Conservation (phyloP, 306 rosid genomes). For the Erythrophleum fordii region DNA sequence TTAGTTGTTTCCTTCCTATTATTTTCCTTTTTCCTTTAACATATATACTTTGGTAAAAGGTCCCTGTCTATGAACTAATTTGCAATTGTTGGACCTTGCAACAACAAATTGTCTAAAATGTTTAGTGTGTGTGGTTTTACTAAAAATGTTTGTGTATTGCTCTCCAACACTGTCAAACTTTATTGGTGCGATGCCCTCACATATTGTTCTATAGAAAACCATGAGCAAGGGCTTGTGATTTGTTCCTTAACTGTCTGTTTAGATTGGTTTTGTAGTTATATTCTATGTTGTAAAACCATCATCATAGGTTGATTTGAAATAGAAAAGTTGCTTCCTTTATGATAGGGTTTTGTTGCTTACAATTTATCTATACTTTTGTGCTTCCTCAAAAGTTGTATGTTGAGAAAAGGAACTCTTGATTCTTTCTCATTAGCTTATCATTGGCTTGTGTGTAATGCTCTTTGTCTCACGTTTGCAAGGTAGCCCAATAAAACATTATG, state of each 20-base stretch:
- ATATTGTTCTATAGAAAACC: neutral
- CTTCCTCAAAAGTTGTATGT: neutral
- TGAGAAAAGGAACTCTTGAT: neutral
- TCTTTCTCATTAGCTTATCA: neutral
- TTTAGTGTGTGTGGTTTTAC: conserved; percentile 23
- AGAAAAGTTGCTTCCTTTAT: neutral
- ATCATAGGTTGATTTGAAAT: neutral
- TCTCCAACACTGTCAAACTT: conserved; percentile 48
- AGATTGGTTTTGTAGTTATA: neutral
- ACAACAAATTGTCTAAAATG: neutral
- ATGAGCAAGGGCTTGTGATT: neutral
- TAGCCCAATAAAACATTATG: neutral
- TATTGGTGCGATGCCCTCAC: conserved; percentile 43
- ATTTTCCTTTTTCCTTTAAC: neutral
- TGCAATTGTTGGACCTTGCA: neutral
- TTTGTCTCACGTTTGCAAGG: neutral
- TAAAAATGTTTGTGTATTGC: conserved; percentile 32
- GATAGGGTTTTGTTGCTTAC: neutral
- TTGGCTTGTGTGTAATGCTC: neutral
- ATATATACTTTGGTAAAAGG: neutral
- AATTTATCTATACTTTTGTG: neutral
- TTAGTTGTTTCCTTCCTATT: neutral
- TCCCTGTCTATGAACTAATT: neutral
- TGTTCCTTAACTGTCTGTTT: neutral
- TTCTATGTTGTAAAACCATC: neutral